Evolutionary conservation across 768 basidiomycete species (phyloP).

Genomic region (Termitomyces sp.): DNA sequence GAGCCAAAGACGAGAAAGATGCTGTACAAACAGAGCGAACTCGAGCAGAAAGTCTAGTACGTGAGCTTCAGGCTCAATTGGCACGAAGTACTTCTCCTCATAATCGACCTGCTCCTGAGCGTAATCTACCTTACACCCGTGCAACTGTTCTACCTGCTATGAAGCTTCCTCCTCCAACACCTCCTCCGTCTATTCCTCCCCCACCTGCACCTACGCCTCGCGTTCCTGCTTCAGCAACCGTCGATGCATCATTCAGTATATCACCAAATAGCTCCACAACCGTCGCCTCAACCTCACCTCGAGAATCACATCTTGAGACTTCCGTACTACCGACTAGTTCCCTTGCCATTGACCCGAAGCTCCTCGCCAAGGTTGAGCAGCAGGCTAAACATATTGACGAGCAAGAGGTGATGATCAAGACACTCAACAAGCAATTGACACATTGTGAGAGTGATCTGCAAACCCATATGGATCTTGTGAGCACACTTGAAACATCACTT

Average conservation of each 20-base stretch:
- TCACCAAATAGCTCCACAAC: constrained; percentile 51
- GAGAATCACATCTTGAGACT: constrained; percentile 65
- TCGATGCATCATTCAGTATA: constrained; percentile 49
- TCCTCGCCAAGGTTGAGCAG: constrained; percentile 56
- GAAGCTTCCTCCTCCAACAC: constrained; percentile 84
- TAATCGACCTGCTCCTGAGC: constrained; percentile 44
- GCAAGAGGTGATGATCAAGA: constrained; percentile 89
- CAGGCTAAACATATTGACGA: constrained; percentile 75
- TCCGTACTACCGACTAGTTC: constrained; percentile 42
- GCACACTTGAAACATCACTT: constrained; percentile 76
- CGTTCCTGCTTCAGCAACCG: constrained; percentile 27
- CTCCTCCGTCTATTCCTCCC: constrained; percentile 83
- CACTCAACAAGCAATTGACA: constrained; percentile 87
- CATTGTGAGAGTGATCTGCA: constrained; percentile 91
- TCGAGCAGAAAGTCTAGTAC: constrained; percentile 61
- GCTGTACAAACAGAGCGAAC: constrained; percentile 64
- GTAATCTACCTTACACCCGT: constrained; percentile 49
- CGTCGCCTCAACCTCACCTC: constrained; percentile 50
- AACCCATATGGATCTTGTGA: constrained; percentile 86
- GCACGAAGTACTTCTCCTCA: constrained; percentile 56
- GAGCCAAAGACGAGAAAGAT: constrained; percentile 80
- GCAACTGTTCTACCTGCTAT: constrained; percentile 55
- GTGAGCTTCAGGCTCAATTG: constrained; percentile 74
- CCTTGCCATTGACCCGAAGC: constrained; percentile 47
- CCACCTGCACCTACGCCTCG: constrained; percentile 78